phyloP scores from a whole-genome alignment of 1,284 basidiomycete genomes.

The Tylopilus sp. region DNA sequence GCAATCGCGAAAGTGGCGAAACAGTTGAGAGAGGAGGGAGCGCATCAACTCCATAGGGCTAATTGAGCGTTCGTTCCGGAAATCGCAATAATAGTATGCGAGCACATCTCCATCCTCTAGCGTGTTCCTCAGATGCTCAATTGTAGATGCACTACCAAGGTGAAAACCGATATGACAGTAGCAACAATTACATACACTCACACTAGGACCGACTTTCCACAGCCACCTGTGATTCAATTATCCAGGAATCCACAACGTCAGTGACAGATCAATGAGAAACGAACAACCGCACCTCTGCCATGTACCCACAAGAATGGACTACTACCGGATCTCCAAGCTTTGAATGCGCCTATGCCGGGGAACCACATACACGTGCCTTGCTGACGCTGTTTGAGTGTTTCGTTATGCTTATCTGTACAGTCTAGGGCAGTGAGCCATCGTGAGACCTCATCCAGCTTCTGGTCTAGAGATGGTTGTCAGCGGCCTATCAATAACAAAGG shows the following conservation, averaged over 20 bases:
- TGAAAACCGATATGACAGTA: neutral
- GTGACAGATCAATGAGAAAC: too few relatives aligned
- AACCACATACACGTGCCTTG: constrained; percentile 5
- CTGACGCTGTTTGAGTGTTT: neutral
- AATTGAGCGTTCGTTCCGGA: neutral
- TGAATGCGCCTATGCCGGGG: neutral
- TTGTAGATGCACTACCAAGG: constrained; percentile 1
- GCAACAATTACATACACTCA: neutral
- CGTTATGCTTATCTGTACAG: neutral
- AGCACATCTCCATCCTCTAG: neutral
- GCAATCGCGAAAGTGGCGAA: neutral
- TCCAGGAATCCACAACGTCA: neutral
- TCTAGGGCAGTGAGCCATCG: neutral
- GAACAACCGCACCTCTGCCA: neutral
- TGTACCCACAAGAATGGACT: constrained; percentile 4
- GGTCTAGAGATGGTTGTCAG: neutral
- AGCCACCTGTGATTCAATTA: neutral
- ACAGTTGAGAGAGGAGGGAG: constrained; percentile 1
- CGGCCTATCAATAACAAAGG: neutral
- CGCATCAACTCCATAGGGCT: neutral
- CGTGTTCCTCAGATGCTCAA: neutral
- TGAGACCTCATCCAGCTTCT: constrained; percentile 1
- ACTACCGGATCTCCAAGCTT: neutral
- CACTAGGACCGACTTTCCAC: constrained; percentile 5
- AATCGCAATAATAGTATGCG: constrained; percentile 6